Evolutionary conservation across 441 rosid species (phyloP), one percentile per base, ranked within the genome.

Genomic region (Eruca vesicaria): DNA sequence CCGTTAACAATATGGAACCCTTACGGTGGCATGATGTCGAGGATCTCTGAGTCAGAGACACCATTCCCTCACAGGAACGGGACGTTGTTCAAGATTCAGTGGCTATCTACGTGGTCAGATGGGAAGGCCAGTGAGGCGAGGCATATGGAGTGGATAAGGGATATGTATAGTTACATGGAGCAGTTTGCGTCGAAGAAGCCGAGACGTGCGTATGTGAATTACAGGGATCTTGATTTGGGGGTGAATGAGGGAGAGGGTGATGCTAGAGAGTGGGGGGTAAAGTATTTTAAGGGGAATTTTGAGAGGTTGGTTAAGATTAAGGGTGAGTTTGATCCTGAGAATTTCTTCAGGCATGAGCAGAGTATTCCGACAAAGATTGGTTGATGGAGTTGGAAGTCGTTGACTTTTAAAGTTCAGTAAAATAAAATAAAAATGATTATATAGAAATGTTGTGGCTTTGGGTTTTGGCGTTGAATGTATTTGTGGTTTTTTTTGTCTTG

Each of bases 201-300:
- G 16, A 78, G 86, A 21, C 18, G 59, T 33, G 88, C 84, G 23
- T 84, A 79, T 69, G 80, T 84, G 65, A 84, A 81, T 45, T 82
- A 78, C 26, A 78, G 77, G 79, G 87, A 84, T 67, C 84, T 82
- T 35, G 88, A 85, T 65, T 45, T 83, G 66, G 88, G 86, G 20
- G 36, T 63, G 68, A 85, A 85, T 53, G 64, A 60, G 58, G 72
- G 63, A 53, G 73, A 70, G 38, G 48, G 36, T 41, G 83, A 82
- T 64, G 82, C 74, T 38, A 77, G 72, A 7, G 66, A 73, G 6
- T 87, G 85, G 87, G 83, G 82, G 8, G 20, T 9, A 36, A 72
- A 66, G 74, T 80, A 80, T 48, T 80, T 61, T 36, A 72, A 66
- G 2, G 79, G 73, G 10, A 80, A 76, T 48, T 76, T 80, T 9